phyloP scores from a whole-genome alignment of 805 yeast species.

The Candida pseudofarinosa region DNA sequence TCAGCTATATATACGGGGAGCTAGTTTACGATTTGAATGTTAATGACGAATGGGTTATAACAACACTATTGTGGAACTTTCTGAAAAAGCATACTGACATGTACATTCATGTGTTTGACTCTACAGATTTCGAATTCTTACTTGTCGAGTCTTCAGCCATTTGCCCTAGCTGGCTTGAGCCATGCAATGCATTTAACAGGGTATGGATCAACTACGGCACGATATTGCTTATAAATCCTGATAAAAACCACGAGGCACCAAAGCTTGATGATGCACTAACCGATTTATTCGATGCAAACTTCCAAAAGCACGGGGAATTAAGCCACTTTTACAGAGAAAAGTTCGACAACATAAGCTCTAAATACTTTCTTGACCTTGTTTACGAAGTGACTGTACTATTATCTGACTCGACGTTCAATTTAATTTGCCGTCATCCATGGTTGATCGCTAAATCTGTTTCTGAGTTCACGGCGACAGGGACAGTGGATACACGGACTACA shows the following conservation, averaged over 20 bases:
- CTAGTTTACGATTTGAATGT: slow-evolving; percentile 40
- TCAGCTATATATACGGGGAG: slow-evolving; percentile 34
- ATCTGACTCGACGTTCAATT: background rate
- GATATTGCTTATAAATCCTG: slow-evolving; percentile 17
- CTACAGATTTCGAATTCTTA: slow-evolving; percentile 51
- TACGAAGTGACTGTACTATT: slow-evolving; percentile 4
- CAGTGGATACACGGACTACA: background rate
- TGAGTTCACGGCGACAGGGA: slow-evolving; percentile 1
- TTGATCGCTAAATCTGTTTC: slow-evolving; percentile 4
- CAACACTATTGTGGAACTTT: slow-evolving; percentile 36
- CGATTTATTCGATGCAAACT: slow-evolving; percentile 8
- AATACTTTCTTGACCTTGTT: slow-evolving; percentile 5
- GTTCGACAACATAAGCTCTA: slow-evolving; percentile 1
- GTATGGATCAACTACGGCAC: slow-evolving; percentile 48
- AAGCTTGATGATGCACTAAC: slow-evolving; percentile 7
- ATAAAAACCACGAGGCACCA: slow-evolving; percentile 4
- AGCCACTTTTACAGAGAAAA: slow-evolving; percentile 2
- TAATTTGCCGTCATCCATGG: slow-evolving; percentile 4
- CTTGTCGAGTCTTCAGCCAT: slow-evolving; percentile 46
- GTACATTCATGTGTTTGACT: slow-evolving; percentile 45
- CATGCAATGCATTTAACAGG: slow-evolving; percentile 45
- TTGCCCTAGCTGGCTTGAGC: slow-evolving; percentile 46
- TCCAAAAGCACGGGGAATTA: background rate
- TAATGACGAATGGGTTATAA: slow-evolving; percentile 44
- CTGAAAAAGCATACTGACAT: slow-evolving; percentile 27